Base-by-base conservation (phyloP, 306 rosid genomes). In the Castanopsis chinensis region DNA sequence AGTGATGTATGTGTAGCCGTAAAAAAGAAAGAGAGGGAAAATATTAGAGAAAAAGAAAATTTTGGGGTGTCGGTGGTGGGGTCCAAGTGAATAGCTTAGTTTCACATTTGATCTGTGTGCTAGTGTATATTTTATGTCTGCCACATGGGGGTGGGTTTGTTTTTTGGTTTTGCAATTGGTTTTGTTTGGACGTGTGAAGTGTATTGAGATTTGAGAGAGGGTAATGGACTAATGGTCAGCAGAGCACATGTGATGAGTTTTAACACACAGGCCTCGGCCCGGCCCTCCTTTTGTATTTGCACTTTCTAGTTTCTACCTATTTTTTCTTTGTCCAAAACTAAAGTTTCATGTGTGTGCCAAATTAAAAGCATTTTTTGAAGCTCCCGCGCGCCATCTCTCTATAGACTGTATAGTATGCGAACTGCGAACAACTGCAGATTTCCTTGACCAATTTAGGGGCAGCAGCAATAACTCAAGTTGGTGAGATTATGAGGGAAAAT, bases 51-150 rank as follows among this genome's bases (percentile, higher is more conserved):
- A 6, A 1, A 19, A 28, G 60, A 63, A 79, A 56, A 4, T n/a
- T 25, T 10, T 2, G 13, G 7, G 37, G 89, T 82, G 94, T 89
- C 97, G 94, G 94, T 90, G 76, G 86, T 79, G 88, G 87, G 89
- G 84, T 65, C 90, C 80, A 5, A n/a, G 28, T 1, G 5, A 21
- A 9, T 72, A 37, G 58, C 21, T 55, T 71, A 79, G 68, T 65
- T 67, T 45, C 71, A 73, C 74, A 73, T 54, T 72, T 80, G 80
- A 79, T 81, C 82, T 49, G 74, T 55, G 74, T 80, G 83, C 23
- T 15, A 72, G 75, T 68, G 32, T 78, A 5, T 37, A 12, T 49
- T 49, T 3, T 49, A 68, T 78, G 86, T 88, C 81, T 80, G 82
- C 87, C 96, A 86, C 93, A 85, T 91, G 93, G 87, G 87, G 76